Evolutionary conservation across 768 basidiomycete genomes (phyloP).

Genomic region (Mycena filopes): DNA sequence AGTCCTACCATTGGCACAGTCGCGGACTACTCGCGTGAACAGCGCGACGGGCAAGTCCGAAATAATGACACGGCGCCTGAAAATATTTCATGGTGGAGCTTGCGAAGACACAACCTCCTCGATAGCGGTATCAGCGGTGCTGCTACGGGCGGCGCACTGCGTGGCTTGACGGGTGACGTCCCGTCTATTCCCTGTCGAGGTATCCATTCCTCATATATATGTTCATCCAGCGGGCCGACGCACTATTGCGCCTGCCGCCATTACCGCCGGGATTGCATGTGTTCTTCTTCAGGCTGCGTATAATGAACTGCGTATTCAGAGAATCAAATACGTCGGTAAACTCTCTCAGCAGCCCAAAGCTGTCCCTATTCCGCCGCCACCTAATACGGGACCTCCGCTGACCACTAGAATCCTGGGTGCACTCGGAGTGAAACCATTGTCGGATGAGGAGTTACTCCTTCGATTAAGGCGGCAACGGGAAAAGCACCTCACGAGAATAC

Average conservation of each 20-base stretch:
- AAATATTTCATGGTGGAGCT: constrained; percentile 56
- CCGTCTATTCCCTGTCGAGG: constrained; percentile 17
- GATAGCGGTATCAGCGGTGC: constrained; percentile 83
- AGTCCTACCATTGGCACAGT: constrained; percentile 64
- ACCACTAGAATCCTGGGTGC: constrained; percentile 53
- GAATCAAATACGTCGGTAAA: constrained; percentile 63
- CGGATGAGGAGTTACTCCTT: constrained; percentile 78
- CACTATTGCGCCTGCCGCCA: constrained; percentile 66
- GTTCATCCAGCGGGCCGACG: constrained; percentile 64
- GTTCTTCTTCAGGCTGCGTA: constrained; percentile 71
- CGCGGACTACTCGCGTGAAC: constrained; percentile 60
- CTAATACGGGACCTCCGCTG: constrained; percentile 34
- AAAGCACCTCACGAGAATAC: constrained; percentile 64
- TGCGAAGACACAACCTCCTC: constrained; percentile 68
- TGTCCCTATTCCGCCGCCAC: constrained; percentile 2
- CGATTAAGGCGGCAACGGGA: constrained; percentile 69
- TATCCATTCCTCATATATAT: constrained; percentile 12
- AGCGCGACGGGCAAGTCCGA: constrained; percentile 41
- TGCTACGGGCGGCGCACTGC: constrained; percentile 69
- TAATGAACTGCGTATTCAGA: constrained; percentile 73
- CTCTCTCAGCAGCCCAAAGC: constrained; percentile 25
- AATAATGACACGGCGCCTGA: constrained; percentile 20
- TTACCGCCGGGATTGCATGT: constrained; percentile 69
- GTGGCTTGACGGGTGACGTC: constrained; percentile 65
- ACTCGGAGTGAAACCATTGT: constrained; percentile 65